Evolutionary conservation across 495 filamentous ascomycete genomes (phyloP).

Genomic region (Aspergillus ellipticus): DNA sequence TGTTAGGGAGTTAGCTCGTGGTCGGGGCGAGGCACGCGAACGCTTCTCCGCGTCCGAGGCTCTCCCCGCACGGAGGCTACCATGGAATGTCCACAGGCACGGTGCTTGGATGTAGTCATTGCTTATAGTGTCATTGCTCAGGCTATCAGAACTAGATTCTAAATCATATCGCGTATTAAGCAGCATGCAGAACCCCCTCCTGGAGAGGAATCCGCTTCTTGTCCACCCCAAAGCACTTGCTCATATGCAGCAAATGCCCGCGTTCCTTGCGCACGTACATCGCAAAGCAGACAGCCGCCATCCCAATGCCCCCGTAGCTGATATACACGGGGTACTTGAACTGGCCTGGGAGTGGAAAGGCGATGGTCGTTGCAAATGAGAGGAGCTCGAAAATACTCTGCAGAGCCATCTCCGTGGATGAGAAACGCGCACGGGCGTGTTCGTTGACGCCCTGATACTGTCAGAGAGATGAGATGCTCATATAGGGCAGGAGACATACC

Average conservation of each 20-base stretch:
- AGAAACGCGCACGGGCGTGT: conserved; percentile 54
- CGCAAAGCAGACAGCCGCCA: conserved; percentile 52
- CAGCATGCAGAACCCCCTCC: background rate
- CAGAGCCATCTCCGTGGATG: conserved; percentile 54
- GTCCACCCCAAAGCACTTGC: conserved; percentile 22
- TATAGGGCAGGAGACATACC: too few relatives aligned
- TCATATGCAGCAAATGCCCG: conserved; percentile 60
- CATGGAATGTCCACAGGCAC: too few relatives aligned
- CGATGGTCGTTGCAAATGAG: conserved; percentile 58
- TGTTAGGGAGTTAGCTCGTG: background rate
- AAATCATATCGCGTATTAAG: background rate
- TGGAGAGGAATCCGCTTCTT: background rate
- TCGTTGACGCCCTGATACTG: conserved; percentile 43
- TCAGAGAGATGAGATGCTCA: too few relatives aligned
- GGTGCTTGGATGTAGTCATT: too few relatives aligned
- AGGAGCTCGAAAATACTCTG: conserved; percentile 66
- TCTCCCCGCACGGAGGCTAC: too few relatives aligned
- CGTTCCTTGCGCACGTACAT: conserved; percentile 52
- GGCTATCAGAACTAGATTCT: too few relatives aligned
- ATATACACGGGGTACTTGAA: conserved; percentile 61
- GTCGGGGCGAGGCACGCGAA: too few relatives aligned
- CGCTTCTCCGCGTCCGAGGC: too few relatives aligned
- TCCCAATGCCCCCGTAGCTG: conserved; percentile 46
- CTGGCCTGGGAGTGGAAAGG: conserved; percentile 52
- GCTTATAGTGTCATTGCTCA: too few relatives aligned